Conservation (phyloP, 1,284 basidiomycete genomes). For the Coniferiporia sulphurascens region DNA sequence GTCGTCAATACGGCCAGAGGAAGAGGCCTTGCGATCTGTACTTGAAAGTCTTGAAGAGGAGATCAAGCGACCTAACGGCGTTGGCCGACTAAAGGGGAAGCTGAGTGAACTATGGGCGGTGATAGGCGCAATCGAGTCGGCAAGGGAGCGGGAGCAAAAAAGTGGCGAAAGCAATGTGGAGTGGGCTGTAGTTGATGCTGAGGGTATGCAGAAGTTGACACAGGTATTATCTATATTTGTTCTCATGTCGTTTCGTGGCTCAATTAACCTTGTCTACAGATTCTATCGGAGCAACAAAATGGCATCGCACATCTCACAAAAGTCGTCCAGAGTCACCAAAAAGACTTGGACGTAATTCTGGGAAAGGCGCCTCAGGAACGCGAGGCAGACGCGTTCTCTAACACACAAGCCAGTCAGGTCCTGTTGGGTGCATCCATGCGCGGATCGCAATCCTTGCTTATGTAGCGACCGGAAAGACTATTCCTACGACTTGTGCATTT, state of each 20-base stretch:
- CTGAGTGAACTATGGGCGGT: slow-evolving; percentile 84
- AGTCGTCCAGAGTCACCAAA: slow-evolving; percentile 61
- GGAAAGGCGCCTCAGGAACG: slow-evolving; percentile 40
- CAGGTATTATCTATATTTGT: slow-evolving; percentile 46
- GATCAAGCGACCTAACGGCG: slow-evolving; percentile 50
- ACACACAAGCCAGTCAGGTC: slow-evolving; percentile 14
- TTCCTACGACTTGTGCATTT: neutral
- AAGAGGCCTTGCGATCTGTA: slow-evolving; percentile 64
- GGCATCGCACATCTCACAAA: slow-evolving; percentile 77
- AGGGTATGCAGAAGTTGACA: slow-evolving; percentile 70
- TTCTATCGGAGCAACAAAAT: slow-evolving; percentile 74
- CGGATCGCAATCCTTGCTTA: neutral
- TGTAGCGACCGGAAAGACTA: neutral
- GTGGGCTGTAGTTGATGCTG: slow-evolving; percentile 85
- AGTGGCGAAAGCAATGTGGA: slow-evolving; percentile 41
- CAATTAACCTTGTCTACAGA: slow-evolving; percentile 36
- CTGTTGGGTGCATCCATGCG: slow-evolving; percentile 15
- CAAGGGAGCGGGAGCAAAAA: slow-evolving; percentile 47
- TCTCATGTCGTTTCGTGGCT: neutral
- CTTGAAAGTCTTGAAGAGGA: slow-evolving; percentile 78
- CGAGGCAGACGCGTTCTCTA: slow-evolving; percentile 24
- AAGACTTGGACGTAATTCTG: slow-evolving; percentile 69
- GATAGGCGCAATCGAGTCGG: slow-evolving; percentile 71
- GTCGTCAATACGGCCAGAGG: slow-evolving; percentile 76
- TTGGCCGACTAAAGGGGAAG: slow-evolving; percentile 66